Conservation (phyloP, 2,329 filamentous ascomycete species). For the Aspergillus intermedius region DNA sequence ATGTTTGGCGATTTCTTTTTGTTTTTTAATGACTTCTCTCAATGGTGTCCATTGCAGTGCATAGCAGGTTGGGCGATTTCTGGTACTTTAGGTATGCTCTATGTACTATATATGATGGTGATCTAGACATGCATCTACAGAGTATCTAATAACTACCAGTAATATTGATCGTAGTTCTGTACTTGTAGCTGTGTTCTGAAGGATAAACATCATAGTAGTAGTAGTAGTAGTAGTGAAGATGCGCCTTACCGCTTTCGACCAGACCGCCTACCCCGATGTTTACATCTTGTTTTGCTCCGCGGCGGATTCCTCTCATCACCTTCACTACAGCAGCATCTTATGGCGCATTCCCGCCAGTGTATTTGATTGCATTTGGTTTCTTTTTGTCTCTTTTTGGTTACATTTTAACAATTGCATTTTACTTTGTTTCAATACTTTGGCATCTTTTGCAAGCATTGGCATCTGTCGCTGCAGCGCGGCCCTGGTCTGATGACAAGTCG, state of each 20-base stretch:
- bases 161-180: too few relatives aligned
- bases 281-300: constrained; percentile 18
- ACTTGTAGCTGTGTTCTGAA: too few relatives aligned
- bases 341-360: neutral
- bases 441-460: neutral
- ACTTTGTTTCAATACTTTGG: neutral
- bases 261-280: constrained; percentile 17
- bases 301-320: too few relatives aligned
- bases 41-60: constrained; percentile 16
- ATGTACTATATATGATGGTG: constrained; percentile 25
- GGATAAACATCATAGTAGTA: too few relatives aligned
- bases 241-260: constrained; percentile 16
- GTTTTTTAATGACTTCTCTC: constrained; percentile 7
- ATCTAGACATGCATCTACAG: constrained; percentile 19
- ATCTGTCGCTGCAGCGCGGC: neutral
- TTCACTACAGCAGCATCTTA: neutral
- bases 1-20: constrained; percentile 4
- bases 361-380: neutral
- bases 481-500: neutral
- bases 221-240: too few relatives aligned
- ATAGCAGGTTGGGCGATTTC: constrained; percentile 25
- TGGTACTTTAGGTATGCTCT: constrained; percentile 15
- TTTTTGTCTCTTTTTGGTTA: constrained; percentile 1
- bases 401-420: constrained; percentile 2
- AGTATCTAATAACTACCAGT: too few relatives aligned